Evolutionary conservation across 805 yeast genomes (phyloP).

Genomic region (Nakazawaea anatomiae): DNA sequence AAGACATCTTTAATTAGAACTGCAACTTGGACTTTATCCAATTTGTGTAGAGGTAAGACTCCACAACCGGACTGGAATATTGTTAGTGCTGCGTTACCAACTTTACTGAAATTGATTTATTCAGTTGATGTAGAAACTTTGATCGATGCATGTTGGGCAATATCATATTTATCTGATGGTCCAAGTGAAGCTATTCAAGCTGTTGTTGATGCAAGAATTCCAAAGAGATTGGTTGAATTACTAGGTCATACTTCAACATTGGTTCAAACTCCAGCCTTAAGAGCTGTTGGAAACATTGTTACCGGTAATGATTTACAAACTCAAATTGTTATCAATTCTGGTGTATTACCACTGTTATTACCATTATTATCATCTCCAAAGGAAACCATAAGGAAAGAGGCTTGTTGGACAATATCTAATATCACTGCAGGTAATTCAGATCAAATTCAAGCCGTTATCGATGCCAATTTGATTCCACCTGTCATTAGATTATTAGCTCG

Average conservation of each 20-base stretch:
- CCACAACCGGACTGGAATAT: slow-evolving; percentile 95
- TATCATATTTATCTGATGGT: slow-evolving; percentile 91
- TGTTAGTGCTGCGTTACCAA: slow-evolving; percentile 84
- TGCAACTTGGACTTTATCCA: slow-evolving; percentile 97
- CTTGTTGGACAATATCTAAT: slow-evolving; percentile 98
- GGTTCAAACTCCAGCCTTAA: slow-evolving; percentile 94
- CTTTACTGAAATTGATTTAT: slow-evolving; percentile 84
- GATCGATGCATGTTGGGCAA: slow-evolving; percentile 98
- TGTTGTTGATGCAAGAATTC: slow-evolving; percentile 93
- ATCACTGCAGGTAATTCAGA: slow-evolving; percentile 96
- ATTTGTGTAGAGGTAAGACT: slow-evolving; percentile 91
- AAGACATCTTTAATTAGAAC: slow-evolving; percentile 90
- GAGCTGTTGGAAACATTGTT: slow-evolving; percentile 97
- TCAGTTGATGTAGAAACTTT: slow-evolving; percentile 89
- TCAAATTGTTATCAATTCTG: slow-evolving; percentile 88
- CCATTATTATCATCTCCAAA: slow-evolving; percentile 77
- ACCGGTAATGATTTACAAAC: slow-evolving; percentile 97
- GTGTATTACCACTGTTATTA: slow-evolving; percentile 81
- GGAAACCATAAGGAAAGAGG: slow-evolving; percentile 93
- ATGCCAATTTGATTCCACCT: slow-evolving; percentile 89
- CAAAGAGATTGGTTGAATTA: slow-evolving; percentile 88
- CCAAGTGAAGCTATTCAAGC: slow-evolving; percentile 91
- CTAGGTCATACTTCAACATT: slow-evolving; percentile 76
- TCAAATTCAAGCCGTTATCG: slow-evolving; percentile 96
- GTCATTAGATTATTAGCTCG: slow-evolving; percentile 66